Evolutionary conservation across 202 grass and related monocot species (phyloP).

Genomic region (Carex arenaria): DNA sequence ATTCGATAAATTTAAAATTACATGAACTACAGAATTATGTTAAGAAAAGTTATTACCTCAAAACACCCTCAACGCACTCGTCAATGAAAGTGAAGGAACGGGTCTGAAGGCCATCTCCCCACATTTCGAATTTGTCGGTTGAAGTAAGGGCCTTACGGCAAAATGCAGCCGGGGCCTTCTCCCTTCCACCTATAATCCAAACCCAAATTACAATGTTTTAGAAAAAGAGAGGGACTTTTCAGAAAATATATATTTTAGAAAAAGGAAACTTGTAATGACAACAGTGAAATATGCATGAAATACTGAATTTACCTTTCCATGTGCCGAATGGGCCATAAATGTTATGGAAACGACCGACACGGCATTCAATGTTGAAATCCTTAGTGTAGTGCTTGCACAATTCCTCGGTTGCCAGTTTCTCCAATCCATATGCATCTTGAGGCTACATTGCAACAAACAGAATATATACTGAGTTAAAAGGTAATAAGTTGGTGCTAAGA

Average conservation of each 20-base stretch:
- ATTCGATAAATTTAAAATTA: background rate
- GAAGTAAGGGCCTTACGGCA: constrained; percentile 78
- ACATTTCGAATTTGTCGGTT: constrained; percentile 77
- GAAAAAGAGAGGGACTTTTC: background rate
- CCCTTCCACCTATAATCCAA: constrained; percentile 57
- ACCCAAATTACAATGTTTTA: constrained; percentile 2
- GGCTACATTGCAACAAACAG: constrained; percentile 39
- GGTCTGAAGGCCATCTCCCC: constrained; percentile 87
- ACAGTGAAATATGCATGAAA: background rate
- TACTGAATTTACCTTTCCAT: constrained; percentile 71
- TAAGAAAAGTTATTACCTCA: constrained; percentile 42
- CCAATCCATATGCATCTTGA: constrained; percentile 97
- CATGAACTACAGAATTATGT: background rate
- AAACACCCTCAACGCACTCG: constrained; percentile 80
- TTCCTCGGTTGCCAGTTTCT: constrained; percentile 94
- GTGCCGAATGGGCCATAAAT: constrained; percentile 97
- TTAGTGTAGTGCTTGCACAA: constrained; percentile 99
- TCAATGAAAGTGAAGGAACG: constrained; percentile 92
- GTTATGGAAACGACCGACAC: constrained; percentile 89
- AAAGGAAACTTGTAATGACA: background rate
- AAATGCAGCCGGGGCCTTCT: constrained; percentile 91
- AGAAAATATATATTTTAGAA: background rate
- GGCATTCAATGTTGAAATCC: constrained; percentile 89
- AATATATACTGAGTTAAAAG: background rate
- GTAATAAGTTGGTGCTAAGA: background rate